Evolutionary conservation across 2,329 filamentous ascomycete genomes (phyloP).

Genomic region (Exserohilum rostratum): DNA sequence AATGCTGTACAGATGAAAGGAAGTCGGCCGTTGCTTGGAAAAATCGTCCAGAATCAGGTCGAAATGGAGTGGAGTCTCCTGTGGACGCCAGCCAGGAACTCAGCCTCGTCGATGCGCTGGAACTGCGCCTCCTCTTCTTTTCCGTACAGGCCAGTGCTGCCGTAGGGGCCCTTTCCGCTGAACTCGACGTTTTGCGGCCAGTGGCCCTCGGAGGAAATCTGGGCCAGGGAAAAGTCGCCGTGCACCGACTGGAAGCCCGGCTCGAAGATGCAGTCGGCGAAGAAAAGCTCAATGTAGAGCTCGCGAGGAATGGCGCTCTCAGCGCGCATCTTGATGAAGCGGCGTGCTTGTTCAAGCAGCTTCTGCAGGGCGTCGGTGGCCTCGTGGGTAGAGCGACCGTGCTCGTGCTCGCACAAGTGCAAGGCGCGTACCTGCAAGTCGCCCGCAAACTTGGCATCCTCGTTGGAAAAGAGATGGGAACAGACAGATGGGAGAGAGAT

Average conservation of each 20-base stretch:
- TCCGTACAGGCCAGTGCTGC: slow-evolving; percentile 57
- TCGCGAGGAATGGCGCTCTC: slow-evolving; percentile 46
- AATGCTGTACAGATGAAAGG: slow-evolving; percentile 30
- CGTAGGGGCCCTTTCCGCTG: slow-evolving; percentile 57
- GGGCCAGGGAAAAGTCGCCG: slow-evolving; percentile 55
- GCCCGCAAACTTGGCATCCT: slow-evolving; percentile 53
- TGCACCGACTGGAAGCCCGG: slow-evolving; percentile 54
- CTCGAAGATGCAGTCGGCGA: slow-evolving; percentile 59
- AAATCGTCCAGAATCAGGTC: slow-evolving; percentile 37
- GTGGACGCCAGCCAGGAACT: slow-evolving; percentile 48
- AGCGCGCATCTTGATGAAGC: slow-evolving; percentile 48
- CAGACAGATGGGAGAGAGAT: slow-evolving; percentile 58
- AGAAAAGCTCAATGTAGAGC: slow-evolving; percentile 58
- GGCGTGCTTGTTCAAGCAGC: slow-evolving; percentile 51
- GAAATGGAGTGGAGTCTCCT: slow-evolving; percentile 45
- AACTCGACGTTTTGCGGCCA: slow-evolving; percentile 50
- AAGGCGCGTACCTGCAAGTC: slow-evolving; percentile 58
- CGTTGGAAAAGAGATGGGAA: slow-evolving; percentile 54
- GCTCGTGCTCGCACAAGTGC: slow-evolving; percentile 53
- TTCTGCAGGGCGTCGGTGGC: slow-evolving; percentile 48
- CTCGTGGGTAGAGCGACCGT: slow-evolving; percentile 44
- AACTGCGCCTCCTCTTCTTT: slow-evolving; percentile 54
- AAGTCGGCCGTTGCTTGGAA: slow-evolving; percentile 19
- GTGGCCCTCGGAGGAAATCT: slow-evolving; percentile 48
- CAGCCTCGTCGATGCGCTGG: slow-evolving; percentile 47